Percentiles rank a stretch among this genome's conserved stretches.
Conservation (phyloP, 768 basidiomycete genomes). For the Lanmaoa rubissima region DNA sequence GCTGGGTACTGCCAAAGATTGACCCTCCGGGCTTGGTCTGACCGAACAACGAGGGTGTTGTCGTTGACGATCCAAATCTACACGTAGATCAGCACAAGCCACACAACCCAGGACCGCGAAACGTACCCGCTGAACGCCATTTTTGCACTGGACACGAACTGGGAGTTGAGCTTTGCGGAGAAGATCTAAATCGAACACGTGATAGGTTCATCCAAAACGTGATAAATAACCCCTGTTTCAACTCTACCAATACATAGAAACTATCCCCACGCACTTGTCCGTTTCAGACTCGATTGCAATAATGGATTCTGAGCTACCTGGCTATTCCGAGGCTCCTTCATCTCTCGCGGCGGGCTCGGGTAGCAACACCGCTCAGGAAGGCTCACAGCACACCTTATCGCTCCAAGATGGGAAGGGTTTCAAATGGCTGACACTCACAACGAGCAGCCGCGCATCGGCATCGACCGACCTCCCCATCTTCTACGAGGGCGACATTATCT, state of each 20-base stretch:
- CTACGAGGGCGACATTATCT: conserved; percentile 46
- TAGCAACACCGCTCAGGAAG: background rate
- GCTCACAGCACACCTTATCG: conserved; percentile 38
- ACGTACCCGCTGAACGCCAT: conserved; percentile 27
- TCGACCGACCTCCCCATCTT: conserved; percentile 44
- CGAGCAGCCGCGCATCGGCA: conserved; percentile 42
- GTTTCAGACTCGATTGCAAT: background rate
- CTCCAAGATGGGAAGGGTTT: conserved; percentile 41
- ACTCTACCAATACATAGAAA: background rate
- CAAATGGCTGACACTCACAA: conserved; percentile 47
- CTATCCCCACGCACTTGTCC: background rate
- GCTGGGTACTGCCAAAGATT: conserved; percentile 40
- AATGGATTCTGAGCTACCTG: conserved; percentile 18
- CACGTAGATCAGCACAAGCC: conserved; percentile 4
- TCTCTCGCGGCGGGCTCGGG: background rate
- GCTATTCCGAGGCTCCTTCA: conserved; percentile 12
- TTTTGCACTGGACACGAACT: background rate
- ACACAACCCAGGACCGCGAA: background rate
- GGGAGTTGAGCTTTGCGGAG: background rate
- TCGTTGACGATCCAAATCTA: conserved; percentile 41
- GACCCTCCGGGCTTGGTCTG: conserved; percentile 33
- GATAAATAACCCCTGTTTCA: conserved; percentile 16
- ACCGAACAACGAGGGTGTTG: conserved; percentile 36
- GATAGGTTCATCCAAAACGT: background rate
- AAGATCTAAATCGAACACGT: conserved; percentile 8